These are phyloP conservation scores for Solanum arcanum DNA, from an alignment of 257 asterid species.

Conservation along the genomic window DNA sequence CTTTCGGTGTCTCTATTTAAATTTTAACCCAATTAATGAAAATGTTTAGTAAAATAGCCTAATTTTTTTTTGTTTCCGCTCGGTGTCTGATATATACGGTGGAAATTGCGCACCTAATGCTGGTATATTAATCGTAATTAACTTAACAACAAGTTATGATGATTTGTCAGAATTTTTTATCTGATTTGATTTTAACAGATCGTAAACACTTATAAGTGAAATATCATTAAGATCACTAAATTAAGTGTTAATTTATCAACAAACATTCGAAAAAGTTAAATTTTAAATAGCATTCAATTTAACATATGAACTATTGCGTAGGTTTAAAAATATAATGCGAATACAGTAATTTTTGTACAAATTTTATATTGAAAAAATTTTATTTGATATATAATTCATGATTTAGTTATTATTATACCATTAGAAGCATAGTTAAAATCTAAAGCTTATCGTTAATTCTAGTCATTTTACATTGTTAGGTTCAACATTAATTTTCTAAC, in stretches of 20 bases:
- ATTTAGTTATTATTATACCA: too few relatives aligned
- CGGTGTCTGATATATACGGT: neutral
- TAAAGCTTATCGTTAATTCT: neutral
- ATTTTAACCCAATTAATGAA: neutral
- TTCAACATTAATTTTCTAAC: neutral
- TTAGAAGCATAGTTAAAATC: too few relatives aligned
- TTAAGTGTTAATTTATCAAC: too few relatives aligned
- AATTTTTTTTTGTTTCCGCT: neutral
- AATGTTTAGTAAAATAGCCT: neutral
- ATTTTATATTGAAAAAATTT: too few relatives aligned
- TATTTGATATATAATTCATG: neutral
- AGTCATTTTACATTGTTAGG: neutral
- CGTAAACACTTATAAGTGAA: neutral
- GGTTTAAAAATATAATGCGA: too few relatives aligned
- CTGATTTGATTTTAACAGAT: neutral
- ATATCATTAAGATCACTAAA: neutral
- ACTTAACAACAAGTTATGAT: too few relatives aligned
- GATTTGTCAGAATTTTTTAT: too few relatives aligned
- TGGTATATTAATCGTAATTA: neutral
- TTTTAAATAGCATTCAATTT: too few relatives aligned
- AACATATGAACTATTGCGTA: too few relatives aligned
- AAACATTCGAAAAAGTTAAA: too few relatives aligned
- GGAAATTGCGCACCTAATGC: accelerated
- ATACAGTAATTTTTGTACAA: too few relatives aligned
- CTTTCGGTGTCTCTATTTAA: neutral